phyloP scores from a whole-genome alignment of 306 rosid species.

The Fragaria nilgerrensis region DNA sequence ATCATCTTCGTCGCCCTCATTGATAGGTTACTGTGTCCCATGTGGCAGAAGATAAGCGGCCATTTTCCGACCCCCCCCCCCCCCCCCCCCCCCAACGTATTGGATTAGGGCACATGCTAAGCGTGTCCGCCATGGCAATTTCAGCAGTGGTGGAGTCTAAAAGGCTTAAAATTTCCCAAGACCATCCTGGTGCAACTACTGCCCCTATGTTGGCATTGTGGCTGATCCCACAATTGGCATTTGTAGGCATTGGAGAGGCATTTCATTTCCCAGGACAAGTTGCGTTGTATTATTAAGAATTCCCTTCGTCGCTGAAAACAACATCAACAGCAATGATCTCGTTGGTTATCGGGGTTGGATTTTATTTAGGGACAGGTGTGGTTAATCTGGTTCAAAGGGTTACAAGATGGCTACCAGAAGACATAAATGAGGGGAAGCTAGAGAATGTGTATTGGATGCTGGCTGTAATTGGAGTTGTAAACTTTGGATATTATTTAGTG shows the following conservation, averaged over 20 bases:
- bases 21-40: constrained; percentile 46
- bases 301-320: constrained; percentile 47
- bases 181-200: too few relatives aligned
- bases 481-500: constrained; percentile 43
- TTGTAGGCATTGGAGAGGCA: constrained; percentile 63
- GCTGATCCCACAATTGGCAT: constrained; percentile 49
- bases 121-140: constrained; percentile 30
- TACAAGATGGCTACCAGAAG: constrained; percentile 54
- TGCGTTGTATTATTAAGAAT: constrained; percentile 57
- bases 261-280: constrained; percentile 69
- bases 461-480: constrained; percentile 37
- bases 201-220: too few relatives aligned
- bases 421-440: constrained; percentile 43
- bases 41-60: constrained; percentile 36
- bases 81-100: constrained; percentile 48
- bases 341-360: constrained; percentile 41
- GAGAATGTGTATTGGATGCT: constrained; percentile 55
- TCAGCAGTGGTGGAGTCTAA: too few relatives aligned
- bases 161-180: too few relatives aligned
- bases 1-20: constrained; percentile 39
- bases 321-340: constrained; percentile 59
- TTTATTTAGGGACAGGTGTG: constrained; percentile 40
- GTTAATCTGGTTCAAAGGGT: constrained; percentile 32
- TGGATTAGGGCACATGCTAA: constrained; percentile 54
- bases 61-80: constrained; percentile 13